Evolutionary conservation across 176 grass and related monocot species (phyloP).

Genomic region (barley (Hordeum vulgare)): MorexV3_pseudomolecules_assembly NC_058521.1:516712916-516713415

Average conservation of each 20-base stretch:
- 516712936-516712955: constrained; percentile 1
- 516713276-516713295: constrained; percentile 95
- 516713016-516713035: constrained; percentile 87
- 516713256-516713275: constrained; percentile 84
- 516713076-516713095: constrained; percentile 77
- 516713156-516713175: constrained; percentile 43
- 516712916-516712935: background rate
- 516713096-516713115: background rate
- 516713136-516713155: constrained; percentile 19
- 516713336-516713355: constrained; percentile 97
- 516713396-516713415: background rate
- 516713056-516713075: constrained; percentile 99
- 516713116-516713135: background rate
- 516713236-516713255: constrained; percentile 96
- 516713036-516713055: constrained; percentile 90
- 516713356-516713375: constrained; percentile 87
- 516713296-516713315: constrained; percentile 97
- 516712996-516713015: constrained; percentile 95
- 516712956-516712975: constrained; percentile 45
- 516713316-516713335: constrained; percentile 95
- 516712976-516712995: constrained; percentile 94
- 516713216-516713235: constrained; percentile 98
- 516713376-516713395: constrained; percentile 30
- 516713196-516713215: constrained; percentile 99
- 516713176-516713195: constrained; percentile 95